These are phyloP conservation scores for Podila epicladia DNA, from an alignment of 192 early-diverging fungal species.

Conservation along the genomic window DNA sequence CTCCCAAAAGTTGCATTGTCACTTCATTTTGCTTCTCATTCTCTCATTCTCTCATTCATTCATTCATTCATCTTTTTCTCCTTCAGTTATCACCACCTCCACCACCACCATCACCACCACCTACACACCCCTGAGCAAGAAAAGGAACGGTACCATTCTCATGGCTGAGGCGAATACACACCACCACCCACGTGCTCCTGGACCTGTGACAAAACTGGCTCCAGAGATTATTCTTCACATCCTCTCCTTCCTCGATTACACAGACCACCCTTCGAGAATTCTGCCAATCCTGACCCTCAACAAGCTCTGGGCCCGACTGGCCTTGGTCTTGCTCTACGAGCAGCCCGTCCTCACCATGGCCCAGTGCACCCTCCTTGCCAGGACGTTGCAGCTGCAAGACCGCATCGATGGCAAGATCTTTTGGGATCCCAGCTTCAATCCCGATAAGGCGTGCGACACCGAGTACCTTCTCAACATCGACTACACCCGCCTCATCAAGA, in stretches of 20 bases:
- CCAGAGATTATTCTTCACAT: conserved; percentile 42
- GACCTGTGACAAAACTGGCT: conserved; percentile 6
- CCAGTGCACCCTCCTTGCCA: conserved; percentile 1
- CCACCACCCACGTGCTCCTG: background rate
- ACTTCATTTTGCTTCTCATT: background rate
- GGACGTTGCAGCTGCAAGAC: conserved; percentile 27
- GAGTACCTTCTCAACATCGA: conserved; percentile 15
- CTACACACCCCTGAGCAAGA: background rate
- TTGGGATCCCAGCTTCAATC: conserved; percentile 14
- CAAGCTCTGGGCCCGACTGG: conserved; percentile 39
- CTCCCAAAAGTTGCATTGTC: background rate
- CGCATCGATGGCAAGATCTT: conserved; percentile 19
- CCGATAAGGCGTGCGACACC: background rate
- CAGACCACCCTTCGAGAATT: conserved; percentile 9
- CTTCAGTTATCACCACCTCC: background rate
- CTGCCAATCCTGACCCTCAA: conserved; percentile 35
- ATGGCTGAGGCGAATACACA: background rate
- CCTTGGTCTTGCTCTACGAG: conserved; percentile 24
- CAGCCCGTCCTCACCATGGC: conserved; percentile 24
- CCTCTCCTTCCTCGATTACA: conserved; percentile 22
- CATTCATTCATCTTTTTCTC: background rate
- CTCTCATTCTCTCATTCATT: too few relatives aligned
- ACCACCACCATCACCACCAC: background rate
- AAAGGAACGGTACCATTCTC: background rate
- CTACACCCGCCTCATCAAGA: conserved; percentile 37